Conservation (phyloP, 495 filamentous ascomycete species). For the Lasiosphaeria hispida region DNA sequence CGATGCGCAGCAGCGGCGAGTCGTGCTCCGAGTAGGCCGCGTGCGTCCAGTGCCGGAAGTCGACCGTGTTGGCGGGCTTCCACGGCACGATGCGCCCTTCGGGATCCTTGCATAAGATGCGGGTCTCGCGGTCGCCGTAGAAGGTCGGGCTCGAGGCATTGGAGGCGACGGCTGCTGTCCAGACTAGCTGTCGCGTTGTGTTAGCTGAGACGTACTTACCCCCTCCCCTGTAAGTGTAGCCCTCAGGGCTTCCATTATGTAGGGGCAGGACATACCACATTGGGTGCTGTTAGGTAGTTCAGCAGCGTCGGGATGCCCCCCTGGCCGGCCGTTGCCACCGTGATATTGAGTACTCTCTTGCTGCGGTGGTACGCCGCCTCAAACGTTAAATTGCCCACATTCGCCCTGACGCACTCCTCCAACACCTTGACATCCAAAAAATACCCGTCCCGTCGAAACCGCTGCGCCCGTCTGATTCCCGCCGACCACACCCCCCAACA, state of each 20-base stretch:
- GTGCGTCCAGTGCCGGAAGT: slow-evolving; percentile 68
- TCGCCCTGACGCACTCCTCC: slow-evolving; percentile 80
- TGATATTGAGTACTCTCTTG: slow-evolving; percentile 89
- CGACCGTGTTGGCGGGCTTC: slow-evolving; percentile 62
- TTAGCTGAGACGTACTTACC: no score
- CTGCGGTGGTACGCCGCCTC: slow-evolving; percentile 88
- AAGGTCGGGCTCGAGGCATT: slow-evolving; percentile 72
- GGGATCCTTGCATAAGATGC: slow-evolving; percentile 79
- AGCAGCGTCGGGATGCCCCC: slow-evolving; percentile 81
- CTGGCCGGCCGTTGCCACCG: slow-evolving; percentile 69
- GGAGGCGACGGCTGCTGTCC: slow-evolving; percentile 90
- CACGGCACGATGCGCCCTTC: slow-evolving; percentile 78
- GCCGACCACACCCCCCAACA: slow-evolving; percentile 53
- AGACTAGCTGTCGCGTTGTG: slow-evolving; percentile 61
- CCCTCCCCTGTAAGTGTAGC: no score
- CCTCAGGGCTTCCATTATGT: background rate
- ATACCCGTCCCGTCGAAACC: slow-evolving; percentile 72
- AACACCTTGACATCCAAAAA: slow-evolving; percentile 80
- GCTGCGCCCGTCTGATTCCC: slow-evolving; percentile 55
- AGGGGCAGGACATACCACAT: slow-evolving; percentile 64
- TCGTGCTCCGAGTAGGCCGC: slow-evolving; percentile 70
- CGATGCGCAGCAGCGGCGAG: slow-evolving; percentile 77
- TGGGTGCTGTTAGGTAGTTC: slow-evolving; percentile 92
- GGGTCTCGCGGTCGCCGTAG: slow-evolving; percentile 58
- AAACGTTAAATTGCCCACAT: slow-evolving; percentile 88